Evolutionary conservation across 2,329 filamentous ascomycete species (phyloP).

Genomic region (Paradendryphiella salina): DNA sequence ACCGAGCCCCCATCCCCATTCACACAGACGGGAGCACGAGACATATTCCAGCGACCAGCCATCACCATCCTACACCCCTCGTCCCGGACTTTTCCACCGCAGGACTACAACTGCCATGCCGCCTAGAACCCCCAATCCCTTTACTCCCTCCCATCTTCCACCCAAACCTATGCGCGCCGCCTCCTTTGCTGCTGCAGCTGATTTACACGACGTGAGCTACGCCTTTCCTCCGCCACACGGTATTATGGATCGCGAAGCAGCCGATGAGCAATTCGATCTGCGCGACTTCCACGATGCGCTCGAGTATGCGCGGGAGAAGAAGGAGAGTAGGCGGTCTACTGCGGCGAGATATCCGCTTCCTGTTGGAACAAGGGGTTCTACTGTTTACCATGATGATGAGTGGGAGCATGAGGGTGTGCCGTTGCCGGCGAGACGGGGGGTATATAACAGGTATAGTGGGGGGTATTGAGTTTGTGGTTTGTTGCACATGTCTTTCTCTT

Average conservation of each 20-base stretch:
- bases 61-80: neutral
- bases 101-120: slow-evolving; percentile 16
- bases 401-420: neutral
- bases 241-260: neutral
- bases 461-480: neutral
- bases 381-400: slow-evolving; percentile 11
- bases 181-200: slow-evolving; percentile 10
- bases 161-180: slow-evolving; percentile 13
- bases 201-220: slow-evolving; percentile 6
- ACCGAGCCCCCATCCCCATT: neutral
- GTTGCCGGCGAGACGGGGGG: neutral
- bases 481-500: neutral
- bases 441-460: slow-evolving; percentile 2
- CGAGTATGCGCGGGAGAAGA: slow-evolving; percentile 10
- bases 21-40: slow-evolving; percentile 2
- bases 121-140: slow-evolving; percentile 8
- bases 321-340: neutral
- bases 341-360: neutral
- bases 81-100: slow-evolving; percentile 12
- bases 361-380: neutral
- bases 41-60: slow-evolving; percentile 16
- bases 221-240: neutral
- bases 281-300: slow-evolving; percentile 8
- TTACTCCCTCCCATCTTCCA: slow-evolving; percentile 3
- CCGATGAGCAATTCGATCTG: neutral